Evolutionary conservation across 179 eudicot genomes (phyloP), one percentile per base, ranked within the genome.

Genomic region (Pouteria campechiana): DNA sequence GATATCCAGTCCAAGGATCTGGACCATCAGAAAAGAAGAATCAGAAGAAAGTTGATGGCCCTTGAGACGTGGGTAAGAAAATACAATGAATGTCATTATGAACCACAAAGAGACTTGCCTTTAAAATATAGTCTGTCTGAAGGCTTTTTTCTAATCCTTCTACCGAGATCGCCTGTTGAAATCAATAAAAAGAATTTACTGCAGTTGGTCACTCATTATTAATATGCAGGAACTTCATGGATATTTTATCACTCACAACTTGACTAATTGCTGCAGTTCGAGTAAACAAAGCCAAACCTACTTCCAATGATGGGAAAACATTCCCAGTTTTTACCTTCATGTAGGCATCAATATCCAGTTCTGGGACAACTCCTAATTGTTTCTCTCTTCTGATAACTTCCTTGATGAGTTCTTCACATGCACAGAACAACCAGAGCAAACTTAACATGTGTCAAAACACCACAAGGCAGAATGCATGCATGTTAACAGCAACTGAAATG

Each of bases 1-100:
- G 2, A 76, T 47, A 63, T 87, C 93, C 31, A 87, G 78, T 48
- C 93, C 93, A 49, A 82, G 79, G 67, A 87, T 82, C 93, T 87
- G 74, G 23, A 37, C 37, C 34, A 29, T 25, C 46, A 47, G 30
- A 46, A 16, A 25, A 18, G 22, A n/a, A 17, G 4, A 19, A 33
- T 11, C 31, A 52, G 44, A 19, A n/a, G n/a, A n/a, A n/a, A n/a
- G n/a, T n/a, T n/a, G n/a, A n/a, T n/a, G n/a, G n/a, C n/a, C n/a
- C n/a, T n/a, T n/a, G n/a, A n/a, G n/a, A n/a, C n/a, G n/a, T n/a
- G n/a, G n/a, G n/a, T n/a, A n/a, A n/a, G n/a, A n/a, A n/a, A n/a
- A n/a, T n/a, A n/a, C n/a, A n/a, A n/a, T n/a, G n/a, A n/a, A n/a
- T n/a, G n/a, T n/a, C n/a, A n/a, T n/a, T n/a, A n/a, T n/a, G 10